A percentile compares a stretch with the other conserved stretches of the same genome.
phyloP scores from a whole-genome alignment of 495 filamentous ascomycete genomes.

The Xylaria curta region DNA sequence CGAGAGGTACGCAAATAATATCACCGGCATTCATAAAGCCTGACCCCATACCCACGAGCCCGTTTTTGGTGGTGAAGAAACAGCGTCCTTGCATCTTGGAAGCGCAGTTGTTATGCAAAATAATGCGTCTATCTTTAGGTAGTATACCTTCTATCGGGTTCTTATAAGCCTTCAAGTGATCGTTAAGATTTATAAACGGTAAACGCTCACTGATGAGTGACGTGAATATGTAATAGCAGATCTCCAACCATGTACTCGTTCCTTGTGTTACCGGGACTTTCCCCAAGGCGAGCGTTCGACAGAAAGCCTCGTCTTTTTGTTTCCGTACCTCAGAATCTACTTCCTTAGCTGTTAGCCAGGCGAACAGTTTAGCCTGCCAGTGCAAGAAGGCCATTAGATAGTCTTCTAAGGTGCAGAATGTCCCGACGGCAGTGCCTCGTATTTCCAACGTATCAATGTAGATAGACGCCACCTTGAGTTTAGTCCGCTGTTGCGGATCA shows the following conservation, averaged over 20 bases:
- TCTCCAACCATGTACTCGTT: neutral
- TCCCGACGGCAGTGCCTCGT: neutral
- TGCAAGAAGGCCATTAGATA: slow-evolving; percentile 1
- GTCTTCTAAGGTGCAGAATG: neutral
- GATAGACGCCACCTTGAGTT: neutral
- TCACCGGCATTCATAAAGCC: neutral
- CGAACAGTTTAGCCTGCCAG: neutral
- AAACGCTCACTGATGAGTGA: neutral
- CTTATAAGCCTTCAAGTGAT: neutral
- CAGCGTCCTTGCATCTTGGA: neutral
- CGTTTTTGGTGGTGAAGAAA: neutral
- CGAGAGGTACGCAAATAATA: neutral
- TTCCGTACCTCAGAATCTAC: neutral
- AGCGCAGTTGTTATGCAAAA: neutral
- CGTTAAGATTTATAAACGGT: neutral
- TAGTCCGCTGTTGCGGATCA: neutral
- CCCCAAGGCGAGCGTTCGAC: neutral
- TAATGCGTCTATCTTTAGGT: neutral
- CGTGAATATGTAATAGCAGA: neutral
- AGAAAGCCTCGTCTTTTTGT: neutral
- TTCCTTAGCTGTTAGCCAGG: neutral
- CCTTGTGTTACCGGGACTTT: neutral
- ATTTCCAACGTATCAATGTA: neutral
- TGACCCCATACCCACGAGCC: neutral
- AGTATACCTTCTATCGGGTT: neutral